Evolutionary conservation across 2,329 filamentous ascomycete species (phyloP).

Genomic region (Penicillium sp.): DNA sequence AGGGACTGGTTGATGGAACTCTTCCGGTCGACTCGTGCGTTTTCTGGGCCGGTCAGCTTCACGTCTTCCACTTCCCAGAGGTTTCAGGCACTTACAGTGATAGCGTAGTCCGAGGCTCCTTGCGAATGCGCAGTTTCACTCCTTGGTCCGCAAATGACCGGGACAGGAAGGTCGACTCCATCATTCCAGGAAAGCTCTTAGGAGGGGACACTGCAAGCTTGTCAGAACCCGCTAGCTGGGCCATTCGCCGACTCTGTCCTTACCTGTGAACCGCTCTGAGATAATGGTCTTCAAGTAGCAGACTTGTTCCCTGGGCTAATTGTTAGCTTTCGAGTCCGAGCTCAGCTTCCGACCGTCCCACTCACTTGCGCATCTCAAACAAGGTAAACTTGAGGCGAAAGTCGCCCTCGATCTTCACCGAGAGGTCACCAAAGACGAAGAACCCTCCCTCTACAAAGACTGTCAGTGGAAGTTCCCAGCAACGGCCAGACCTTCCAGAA

Average conservation of each 20-base stretch:
- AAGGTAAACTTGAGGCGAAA: constrained; percentile 74
- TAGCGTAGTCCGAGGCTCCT: constrained; percentile 66
- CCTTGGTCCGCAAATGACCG: constrained; percentile 83
- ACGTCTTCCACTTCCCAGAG: not conserved
- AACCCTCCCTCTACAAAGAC: constrained; percentile 65
- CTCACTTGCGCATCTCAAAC: constrained; percentile 65
- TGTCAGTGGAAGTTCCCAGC: not conserved
- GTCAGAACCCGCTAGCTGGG: constrained; percentile 11
- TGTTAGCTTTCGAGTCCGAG: constrained; percentile 17
- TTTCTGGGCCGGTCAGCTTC: constrained; percentile 34
- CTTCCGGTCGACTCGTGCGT: constrained; percentile 38
- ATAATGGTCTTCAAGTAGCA: constrained; percentile 53
- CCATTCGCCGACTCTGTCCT: constrained; percentile 21
- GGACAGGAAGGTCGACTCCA: constrained; percentile 76
- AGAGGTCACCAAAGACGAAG: constrained; percentile 88
- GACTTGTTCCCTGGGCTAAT: constrained; percentile 39
- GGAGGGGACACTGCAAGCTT: constrained; percentile 40
- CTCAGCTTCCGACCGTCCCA: constrained; percentile 6
- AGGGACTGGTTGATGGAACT: constrained; percentile 36
- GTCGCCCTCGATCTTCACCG: constrained; percentile 67
- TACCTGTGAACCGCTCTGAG: constrained; percentile 66
- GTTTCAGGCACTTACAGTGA: constrained; percentile 35
- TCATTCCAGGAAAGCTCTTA: constrained; percentile 74
- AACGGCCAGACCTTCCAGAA: not conserved
- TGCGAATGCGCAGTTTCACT: constrained; percentile 74